Conservation (phyloP, 768 basidiomycete genomes). For the Hypsizygus marmoreus region DNA sequence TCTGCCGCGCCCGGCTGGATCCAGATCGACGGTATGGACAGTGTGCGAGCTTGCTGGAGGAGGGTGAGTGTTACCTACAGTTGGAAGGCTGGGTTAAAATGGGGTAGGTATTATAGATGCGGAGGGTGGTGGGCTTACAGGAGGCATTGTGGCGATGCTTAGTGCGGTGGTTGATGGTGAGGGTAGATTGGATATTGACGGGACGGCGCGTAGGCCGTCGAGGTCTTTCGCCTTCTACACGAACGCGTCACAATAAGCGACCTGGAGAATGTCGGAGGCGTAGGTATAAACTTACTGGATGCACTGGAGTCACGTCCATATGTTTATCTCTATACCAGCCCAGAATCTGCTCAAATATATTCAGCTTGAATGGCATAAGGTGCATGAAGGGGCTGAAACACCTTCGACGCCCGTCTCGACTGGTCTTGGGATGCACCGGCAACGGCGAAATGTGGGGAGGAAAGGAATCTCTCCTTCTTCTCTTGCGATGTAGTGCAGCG, state of each 20-base stretch:
- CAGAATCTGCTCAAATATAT: constrained; percentile 12
- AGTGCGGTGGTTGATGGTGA: constrained; percentile 19
- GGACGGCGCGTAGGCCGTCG: constrained; percentile 14
- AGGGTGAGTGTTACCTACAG: constrained; percentile 20
- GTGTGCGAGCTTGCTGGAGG: constrained; percentile 21
- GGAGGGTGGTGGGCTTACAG: constrained; percentile 8
- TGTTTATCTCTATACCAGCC: constrained; percentile 21
- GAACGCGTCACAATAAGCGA: no score
- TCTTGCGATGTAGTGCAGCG: constrained; percentile 1
- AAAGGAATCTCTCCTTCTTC: constrained; percentile 19
- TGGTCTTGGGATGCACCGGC: constrained; percentile 20
- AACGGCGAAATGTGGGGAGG: constrained; percentile 21
- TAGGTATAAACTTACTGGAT: constrained; percentile 17
- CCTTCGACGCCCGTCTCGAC: constrained; percentile 17
- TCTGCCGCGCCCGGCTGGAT: constrained; percentile 20
- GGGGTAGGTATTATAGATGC: not conserved
- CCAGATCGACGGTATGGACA: constrained; percentile 18
- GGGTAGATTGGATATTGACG: constrained; percentile 19
- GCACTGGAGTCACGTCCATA: constrained; percentile 20
- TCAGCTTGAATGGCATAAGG: not conserved
- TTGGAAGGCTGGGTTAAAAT: constrained; percentile 3
- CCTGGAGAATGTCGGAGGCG: no score
- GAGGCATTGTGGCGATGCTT: constrained; percentile 15
- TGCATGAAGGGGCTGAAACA: not conserved
- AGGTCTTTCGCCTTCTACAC: constrained; percentile 14